phyloP scores from a whole-genome alignment of 805 yeast genomes.

The Priceomyces medius region DNA sequence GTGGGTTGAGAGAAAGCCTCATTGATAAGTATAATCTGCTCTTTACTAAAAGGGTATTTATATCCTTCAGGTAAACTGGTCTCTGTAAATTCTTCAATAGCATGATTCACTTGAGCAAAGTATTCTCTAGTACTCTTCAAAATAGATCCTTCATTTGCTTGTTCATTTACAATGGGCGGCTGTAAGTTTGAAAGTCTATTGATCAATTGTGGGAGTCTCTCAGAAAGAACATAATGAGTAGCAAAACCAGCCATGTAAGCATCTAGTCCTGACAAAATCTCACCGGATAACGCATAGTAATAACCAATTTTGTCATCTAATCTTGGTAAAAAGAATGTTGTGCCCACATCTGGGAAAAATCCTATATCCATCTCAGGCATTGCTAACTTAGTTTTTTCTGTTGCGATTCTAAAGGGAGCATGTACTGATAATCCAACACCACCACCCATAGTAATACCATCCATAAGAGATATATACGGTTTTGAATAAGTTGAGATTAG shows the following conservation, averaged over 20 bases:
- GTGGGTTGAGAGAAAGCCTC: conserved; percentile 55
- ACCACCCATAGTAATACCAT: conserved; percentile 97
- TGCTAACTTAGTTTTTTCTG: conserved; percentile 86
- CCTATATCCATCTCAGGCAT: conserved; percentile 99
- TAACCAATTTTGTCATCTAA: conserved; percentile 81
- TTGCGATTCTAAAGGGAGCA: conserved; percentile 89
- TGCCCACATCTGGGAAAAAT: conserved; percentile 93
- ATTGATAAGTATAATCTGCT: conserved; percentile 65
- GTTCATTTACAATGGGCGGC: conserved; percentile 35
- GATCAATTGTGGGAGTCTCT: conserved; percentile 59
- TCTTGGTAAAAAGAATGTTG: conserved; percentile 83
- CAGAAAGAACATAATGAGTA: conserved; percentile 81
- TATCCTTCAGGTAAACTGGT: conserved; percentile 59
- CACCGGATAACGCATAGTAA: conserved; percentile 85
- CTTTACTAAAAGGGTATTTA: conserved; percentile 54
- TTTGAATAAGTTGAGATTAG: conserved; percentile 77
- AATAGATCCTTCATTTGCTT: conserved; percentile 20
- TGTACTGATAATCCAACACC: conserved; percentile 93
- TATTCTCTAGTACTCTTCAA: conserved; percentile 34
- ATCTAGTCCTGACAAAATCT: conserved; percentile 72
- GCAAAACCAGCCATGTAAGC: conserved; percentile 83
- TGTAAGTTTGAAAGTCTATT: conserved; percentile 65
- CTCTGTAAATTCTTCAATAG: conserved; percentile 77
- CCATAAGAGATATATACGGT: conserved; percentile 82
- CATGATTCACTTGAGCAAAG: conserved; percentile 60